Percentiles rank a stretch among this genome's conserved stretches.
phyloP scores from a whole-genome alignment of 805 yeast species.

The Myxozyma nipponensis region DNA sequence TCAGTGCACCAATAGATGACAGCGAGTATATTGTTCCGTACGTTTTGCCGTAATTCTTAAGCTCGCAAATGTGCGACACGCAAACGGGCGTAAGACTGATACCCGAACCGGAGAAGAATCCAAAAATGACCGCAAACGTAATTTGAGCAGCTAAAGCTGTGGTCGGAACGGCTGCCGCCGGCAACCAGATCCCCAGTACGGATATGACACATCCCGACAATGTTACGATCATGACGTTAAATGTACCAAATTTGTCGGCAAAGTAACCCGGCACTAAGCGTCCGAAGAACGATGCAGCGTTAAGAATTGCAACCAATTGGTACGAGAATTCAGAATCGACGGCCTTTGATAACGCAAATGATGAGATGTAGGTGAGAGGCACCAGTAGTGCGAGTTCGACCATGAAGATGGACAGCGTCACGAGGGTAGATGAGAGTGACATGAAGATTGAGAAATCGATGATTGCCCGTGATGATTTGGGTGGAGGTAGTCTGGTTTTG shows the following conservation, averaged over 20 bases:
- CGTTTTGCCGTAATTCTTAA: constrained; percentile 61
- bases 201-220: constrained; percentile 46
- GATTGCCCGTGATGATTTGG: constrained; percentile 3
- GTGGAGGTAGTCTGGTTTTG: constrained; percentile 36
- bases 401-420: constrained; percentile 31
- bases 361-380: constrained; percentile 36
- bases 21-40: constrained; percentile 62
- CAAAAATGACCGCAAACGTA: constrained; percentile 52
- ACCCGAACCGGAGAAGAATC: constrained; percentile 59
- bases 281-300: constrained; percentile 50
- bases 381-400: constrained; percentile 34
- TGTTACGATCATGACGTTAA: constrained; percentile 53
- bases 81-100: constrained; percentile 66
- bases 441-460: constrained; percentile 29
- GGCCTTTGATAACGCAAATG: constrained; percentile 32
- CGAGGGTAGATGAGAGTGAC: constrained; percentile 32
- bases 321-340: constrained; percentile 36
- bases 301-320: constrained; percentile 46
- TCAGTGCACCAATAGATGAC: constrained; percentile 38
- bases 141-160: constrained; percentile 41
- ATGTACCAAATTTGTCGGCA: constrained; percentile 55
- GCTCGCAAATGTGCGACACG: constrained; percentile 60
- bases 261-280: constrained; percentile 52
- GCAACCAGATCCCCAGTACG: constrained; percentile 60
- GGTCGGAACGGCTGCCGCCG: constrained; percentile 47